These are phyloP conservation scores for Globisporangium spinosum DNA, from an alignment of 352 stramenopile species.

Conservation along the genomic window DNA sequence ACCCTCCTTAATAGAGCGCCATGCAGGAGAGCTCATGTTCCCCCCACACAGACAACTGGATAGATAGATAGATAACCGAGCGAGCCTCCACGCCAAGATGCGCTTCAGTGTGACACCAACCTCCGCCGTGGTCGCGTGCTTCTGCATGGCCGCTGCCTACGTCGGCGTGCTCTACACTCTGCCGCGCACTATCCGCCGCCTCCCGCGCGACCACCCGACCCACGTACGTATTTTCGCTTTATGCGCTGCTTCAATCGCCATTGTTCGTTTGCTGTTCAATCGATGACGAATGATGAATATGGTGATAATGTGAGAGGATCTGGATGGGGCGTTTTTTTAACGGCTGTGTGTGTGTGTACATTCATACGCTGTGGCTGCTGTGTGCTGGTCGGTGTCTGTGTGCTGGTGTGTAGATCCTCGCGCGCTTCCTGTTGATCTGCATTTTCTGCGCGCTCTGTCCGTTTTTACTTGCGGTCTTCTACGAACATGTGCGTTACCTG, in stretches of 20 bases:
- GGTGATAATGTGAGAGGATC: background rate
- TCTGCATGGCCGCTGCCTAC: slow-evolving; percentile 79
- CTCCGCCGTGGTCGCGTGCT: slow-evolving; percentile 69
- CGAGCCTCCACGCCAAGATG: slow-evolving; percentile 39
- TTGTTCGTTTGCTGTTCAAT: background rate
- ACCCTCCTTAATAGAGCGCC: background rate
- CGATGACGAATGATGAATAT: background rate
- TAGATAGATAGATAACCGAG: background rate
- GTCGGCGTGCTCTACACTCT: slow-evolving; percentile 86
- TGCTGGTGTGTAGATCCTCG: slow-evolving; percentile 58
- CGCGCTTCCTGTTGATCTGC: slow-evolving; percentile 85
- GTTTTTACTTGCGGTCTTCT: slow-evolving; percentile 79
- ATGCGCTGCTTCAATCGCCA: background rate
- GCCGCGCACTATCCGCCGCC: slow-evolving; percentile 59
- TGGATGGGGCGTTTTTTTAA: background rate
- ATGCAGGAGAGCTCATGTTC: slow-evolving; percentile 25
- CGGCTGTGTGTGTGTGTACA: background rate
- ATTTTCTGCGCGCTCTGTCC: slow-evolving; percentile 83
- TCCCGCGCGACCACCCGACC: slow-evolving; percentile 80
- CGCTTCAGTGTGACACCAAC: slow-evolving; percentile 70
- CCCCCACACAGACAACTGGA: slow-evolving; percentile 2
- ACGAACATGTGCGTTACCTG: slow-evolving; percentile 58
- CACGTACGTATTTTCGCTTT: slow-evolving; percentile 43
- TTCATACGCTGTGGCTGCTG: background rate
- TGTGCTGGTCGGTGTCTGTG: background rate